Percentiles rank a stretch among this genome's conserved stretches.
phyloP scores from a whole-genome alignment of 108 stramenopile species.

The Cylindrotheca closterium region DNA sequence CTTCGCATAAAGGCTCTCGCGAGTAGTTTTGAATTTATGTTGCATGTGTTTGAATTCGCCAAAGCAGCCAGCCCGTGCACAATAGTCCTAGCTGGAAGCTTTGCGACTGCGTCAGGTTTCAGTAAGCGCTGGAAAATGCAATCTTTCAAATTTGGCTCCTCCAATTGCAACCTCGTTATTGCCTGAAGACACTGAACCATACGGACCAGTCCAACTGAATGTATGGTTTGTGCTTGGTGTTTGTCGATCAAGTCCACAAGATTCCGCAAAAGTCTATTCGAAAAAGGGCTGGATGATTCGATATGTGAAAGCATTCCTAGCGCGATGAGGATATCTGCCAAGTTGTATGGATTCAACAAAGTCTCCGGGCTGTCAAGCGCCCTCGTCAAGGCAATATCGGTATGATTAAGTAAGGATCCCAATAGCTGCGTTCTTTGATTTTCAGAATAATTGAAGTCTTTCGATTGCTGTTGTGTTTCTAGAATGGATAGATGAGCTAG shows the following conservation, averaged over 20 bases:
- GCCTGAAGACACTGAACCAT: slow-evolving; percentile 31
- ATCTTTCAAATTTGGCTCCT: slow-evolving; percentile 7
- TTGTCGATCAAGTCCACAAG: too few species aligned
- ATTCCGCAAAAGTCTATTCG: too few species aligned
- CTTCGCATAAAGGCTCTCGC: slow-evolving; percentile 33
- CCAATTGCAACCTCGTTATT: slow-evolving; percentile 15
- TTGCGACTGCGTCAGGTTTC: slow-evolving; percentile 28
- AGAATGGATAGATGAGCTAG: neutral
- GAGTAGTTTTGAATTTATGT: slow-evolving; percentile 2
- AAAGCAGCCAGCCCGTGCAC: slow-evolving; percentile 24
- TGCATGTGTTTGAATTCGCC: neutral
- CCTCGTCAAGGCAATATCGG: neutral
- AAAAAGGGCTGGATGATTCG: too few species aligned
- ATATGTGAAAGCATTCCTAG: slow-evolving; percentile 15
- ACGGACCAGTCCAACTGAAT: slow-evolving; percentile 16
- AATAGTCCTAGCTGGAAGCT: slow-evolving; percentile 17
- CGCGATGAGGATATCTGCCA: slow-evolving; percentile 28
- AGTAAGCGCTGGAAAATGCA: slow-evolving; percentile 19
- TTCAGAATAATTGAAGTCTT: neutral
- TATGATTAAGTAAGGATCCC: neutral
- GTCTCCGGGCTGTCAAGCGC: neutral
- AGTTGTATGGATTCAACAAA: neutral
- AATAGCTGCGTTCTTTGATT: neutral
- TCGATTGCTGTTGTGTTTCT: neutral
- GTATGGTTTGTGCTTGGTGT: too few species aligned